phyloP scores from a whole-genome alignment of 2,329 filamentous ascomycete species.

The Dothistroma pini region DNA sequence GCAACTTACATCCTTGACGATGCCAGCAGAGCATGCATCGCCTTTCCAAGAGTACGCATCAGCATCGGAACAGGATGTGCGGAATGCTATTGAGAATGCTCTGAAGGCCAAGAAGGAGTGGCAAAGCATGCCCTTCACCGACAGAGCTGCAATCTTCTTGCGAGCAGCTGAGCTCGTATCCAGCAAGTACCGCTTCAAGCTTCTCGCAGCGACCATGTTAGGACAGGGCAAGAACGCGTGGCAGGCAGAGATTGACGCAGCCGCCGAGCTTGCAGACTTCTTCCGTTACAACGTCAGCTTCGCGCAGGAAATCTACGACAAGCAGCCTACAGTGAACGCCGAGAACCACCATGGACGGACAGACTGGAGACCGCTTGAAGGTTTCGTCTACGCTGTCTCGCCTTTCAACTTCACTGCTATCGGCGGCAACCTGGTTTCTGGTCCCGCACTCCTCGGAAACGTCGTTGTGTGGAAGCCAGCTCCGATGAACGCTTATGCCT shows the following conservation, averaged over 20 bases:
- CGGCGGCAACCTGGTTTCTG: conserved; percentile 75
- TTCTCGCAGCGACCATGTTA: conserved; percentile 92
- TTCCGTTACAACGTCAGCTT: conserved; percentile 86
- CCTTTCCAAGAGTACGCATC: conserved; percentile 79
- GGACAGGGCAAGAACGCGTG: conserved; percentile 97
- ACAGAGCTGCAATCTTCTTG: conserved; percentile 87
- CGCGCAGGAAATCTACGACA: conserved; percentile 80
- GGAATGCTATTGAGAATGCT: conserved; percentile 74
- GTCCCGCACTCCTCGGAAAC: conserved; percentile 84
- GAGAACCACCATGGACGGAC: conserved; percentile 85
- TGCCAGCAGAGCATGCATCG: conserved; percentile 76
- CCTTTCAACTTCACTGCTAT: conserved; percentile 98
- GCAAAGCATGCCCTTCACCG: conserved; percentile 83
- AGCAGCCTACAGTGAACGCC: conserved; percentile 79
- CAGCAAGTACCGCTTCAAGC: conserved; percentile 88
- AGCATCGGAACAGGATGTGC: conserved; percentile 70
- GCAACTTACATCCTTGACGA: conserved; percentile 63
- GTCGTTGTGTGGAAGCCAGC: conserved; percentile 95
- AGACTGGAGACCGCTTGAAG: conserved; percentile 84
- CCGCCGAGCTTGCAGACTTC: conserved; percentile 88
- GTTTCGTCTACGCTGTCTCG: conserved; percentile 88
- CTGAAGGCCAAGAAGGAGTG: conserved; percentile 80
- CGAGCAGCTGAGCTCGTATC: conserved; percentile 89
- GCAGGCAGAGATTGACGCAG: conserved; percentile 95
- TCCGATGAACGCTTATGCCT: conserved; percentile 75